Base-by-base conservation (phyloP, 169 alveolate species). In the Besnoitia besnoiti region DNA sequence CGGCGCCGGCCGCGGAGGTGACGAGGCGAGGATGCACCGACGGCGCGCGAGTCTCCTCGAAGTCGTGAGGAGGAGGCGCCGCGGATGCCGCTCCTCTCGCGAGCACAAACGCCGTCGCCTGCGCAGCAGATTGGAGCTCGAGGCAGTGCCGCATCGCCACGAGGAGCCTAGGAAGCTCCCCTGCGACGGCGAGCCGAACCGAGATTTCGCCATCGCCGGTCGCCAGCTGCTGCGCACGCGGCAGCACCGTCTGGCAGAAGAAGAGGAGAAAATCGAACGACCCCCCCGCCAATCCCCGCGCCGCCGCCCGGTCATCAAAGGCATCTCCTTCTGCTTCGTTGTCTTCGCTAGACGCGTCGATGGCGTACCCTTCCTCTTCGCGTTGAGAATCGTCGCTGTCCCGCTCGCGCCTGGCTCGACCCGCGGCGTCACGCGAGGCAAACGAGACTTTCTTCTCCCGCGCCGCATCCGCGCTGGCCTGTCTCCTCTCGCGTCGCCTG, bases 151-250 rank as follows among this genome's bases (percentile, higher is more conserved):
- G 59, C 51, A 62, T 87, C 16, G 87, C 62, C 59, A 80, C 88
- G 49, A 91, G 91, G 85, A 91, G 49, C 33, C 55, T 42, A 37
- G 91, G 91, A 42, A 91, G 87, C 40, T 24, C 0, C 85, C 84
- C 91, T 2, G 94, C 79, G 24, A 84, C 94, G 16, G 94, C 88
- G 19, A 67, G 76, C 33, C 87, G 88, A 0, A 91, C 94, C 24
- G 85, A 40, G 21, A 90, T 61, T 12, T 91, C 94, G 33, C 87
- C 59, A 35, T 84, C 94, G 35, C 44, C 49, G 37, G 88, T 50
- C 46, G 90, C 76, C 21, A 80, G 77, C 39, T 61, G 76, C 33
- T 80, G 94, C 44, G 84, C 33, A 0, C 59, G 75, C 27, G 94
- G 91, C 0, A 91, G 80, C 2, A 80, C 51, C 80, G 16, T 33